Base-by-base conservation (phyloP, 192 early-diverging fungal genomes). In the Mortierella antarctica region DNA sequence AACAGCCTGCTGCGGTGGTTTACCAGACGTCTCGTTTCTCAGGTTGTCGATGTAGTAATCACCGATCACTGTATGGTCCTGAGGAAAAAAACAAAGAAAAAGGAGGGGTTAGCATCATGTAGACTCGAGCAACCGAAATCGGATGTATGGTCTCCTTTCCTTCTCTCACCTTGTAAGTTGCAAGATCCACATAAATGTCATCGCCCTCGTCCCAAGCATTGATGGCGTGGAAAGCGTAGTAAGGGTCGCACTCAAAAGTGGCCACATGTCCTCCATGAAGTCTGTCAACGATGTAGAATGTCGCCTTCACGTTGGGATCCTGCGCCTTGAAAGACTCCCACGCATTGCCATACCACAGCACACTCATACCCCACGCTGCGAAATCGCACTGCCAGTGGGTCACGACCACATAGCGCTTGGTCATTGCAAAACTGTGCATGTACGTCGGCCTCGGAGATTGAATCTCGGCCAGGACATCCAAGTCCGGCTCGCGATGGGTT, bases 341-440 rank as follows among this genome's bases (percentile, higher is more conserved):
- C 1, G 77, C 65, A 15, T 77, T 78, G 0, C 75, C 74, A 44
- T 88, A 71, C 87, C 87, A 91, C 11, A 89, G 11, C 21, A 85
- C 73, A 49, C 74, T 71, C 17, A 85, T 8, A 7, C 89, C 84
- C 56, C 65, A 72, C 18, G 70, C 58, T 14, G 73, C 62, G 64
- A 84, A 80, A 51, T 78, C 67, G 48, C 87, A 75, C 40, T 87
- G 89, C 65, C 81, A 86, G 63, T 84, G 83, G 31, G 82, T 73
- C 13, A 90, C 53, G 10, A 92, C 66, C 45, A 92, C 67, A 81
- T 89, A 91, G n/a, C 85, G 81, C 63, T 86, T 80, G 21, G 89
- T 89, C 49, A 85, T 47, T 4, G 63, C 61, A 61, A 92, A 89
- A n/a, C 85, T 84, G 66, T 92, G 91, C 31, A 86, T 76, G 57